Base-by-base conservation (phyloP, 176 grass and related monocot genomes). In the Elaeis guineensis region DNA sequence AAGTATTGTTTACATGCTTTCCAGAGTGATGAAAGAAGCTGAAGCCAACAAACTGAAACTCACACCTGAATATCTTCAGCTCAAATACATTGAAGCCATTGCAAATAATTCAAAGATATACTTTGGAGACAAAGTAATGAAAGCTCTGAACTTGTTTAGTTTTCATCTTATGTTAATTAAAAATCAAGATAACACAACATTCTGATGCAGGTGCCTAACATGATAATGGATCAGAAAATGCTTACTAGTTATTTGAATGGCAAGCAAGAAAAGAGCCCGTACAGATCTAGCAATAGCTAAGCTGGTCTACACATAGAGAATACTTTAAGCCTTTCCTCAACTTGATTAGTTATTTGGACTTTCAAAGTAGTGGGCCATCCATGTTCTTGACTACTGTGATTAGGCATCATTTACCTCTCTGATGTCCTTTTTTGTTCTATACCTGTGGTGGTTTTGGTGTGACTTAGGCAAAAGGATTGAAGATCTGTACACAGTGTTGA, bases 51-150 rank as follows among this genome's bases (percentile, higher is more conserved):
- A 22, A 25, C 71, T 86, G n/a, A 99, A 93, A 65, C 94, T 99
- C 70, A 89, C 94, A 55, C 81, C 94, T 4, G 73, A 93, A 68
- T 99, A 65, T 78, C 88, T 93, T 67, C 76, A 99, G 78, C 77
- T 99, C 55, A 99, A 79, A 66, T 99, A 93, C 59, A 99, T 99
- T 17, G 88, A 99, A 79, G 78, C 88, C 44, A 84, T 99, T 62
- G 69, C 85, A 6, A 99, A 99, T 54, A 99, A 99, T 72, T 89
- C 88, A 17, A 99, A 93, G 78, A 93, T 99, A 62, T 99, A 89
- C 74, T 99, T 99, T 16, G 94, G 94, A 69, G 85, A 99, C 25
- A 93, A 99, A 82, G 94, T 99, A 5, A n/a, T 20, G n/a, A 21
- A n/a, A 9, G 14, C 77, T 16, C 15, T 3, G 61, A 64, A 30